phyloP scores from a whole-genome alignment of 116 monocot species.

The Cymodocea nodosa region DNA sequence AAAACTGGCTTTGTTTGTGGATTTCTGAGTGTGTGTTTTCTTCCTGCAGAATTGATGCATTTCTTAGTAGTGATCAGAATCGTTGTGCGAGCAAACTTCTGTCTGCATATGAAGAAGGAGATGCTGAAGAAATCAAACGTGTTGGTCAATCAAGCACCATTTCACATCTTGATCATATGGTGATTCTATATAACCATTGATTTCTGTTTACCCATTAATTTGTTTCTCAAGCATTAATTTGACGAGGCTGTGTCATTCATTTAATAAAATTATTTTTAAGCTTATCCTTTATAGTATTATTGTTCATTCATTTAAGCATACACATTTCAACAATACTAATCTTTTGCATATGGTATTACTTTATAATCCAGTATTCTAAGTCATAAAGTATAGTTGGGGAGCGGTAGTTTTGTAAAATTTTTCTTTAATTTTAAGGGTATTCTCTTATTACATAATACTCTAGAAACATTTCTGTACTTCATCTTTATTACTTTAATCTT shows the following conservation, averaged over 20 bases:
- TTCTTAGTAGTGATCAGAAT: constrained; percentile 73
- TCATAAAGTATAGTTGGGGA: too few species aligned
- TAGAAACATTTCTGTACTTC: too few species aligned
- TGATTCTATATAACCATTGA: constrained; percentile 15
- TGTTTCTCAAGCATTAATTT: neutral
- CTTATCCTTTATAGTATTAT: too few species aligned
- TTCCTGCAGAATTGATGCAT: constrained; percentile 60
- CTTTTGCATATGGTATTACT: too few species aligned
- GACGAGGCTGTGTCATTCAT: neutral
- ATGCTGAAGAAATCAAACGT: constrained; percentile 77
- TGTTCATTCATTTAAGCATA: too few species aligned
- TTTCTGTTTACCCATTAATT: neutral
- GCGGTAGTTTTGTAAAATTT: too few species aligned
- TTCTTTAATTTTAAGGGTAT: too few species aligned
- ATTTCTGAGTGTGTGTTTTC: neutral
- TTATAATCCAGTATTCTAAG: too few species aligned
- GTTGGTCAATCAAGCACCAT: constrained; percentile 47
- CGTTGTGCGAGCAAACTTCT: constrained; percentile 75
- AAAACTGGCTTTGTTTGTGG: neutral
- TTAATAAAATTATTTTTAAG: too few species aligned
- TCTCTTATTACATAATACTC: too few species aligned
- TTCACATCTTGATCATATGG: constrained; percentile 81
- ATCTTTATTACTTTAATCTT: too few species aligned
- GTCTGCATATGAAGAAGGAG: constrained; percentile 72
- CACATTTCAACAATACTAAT: too few species aligned